Evolutionary conservation across 179 eudicot genomes (phyloP), one percentile per base, ranked within the genome.

Genomic region (Silene noctiflora): DNA sequence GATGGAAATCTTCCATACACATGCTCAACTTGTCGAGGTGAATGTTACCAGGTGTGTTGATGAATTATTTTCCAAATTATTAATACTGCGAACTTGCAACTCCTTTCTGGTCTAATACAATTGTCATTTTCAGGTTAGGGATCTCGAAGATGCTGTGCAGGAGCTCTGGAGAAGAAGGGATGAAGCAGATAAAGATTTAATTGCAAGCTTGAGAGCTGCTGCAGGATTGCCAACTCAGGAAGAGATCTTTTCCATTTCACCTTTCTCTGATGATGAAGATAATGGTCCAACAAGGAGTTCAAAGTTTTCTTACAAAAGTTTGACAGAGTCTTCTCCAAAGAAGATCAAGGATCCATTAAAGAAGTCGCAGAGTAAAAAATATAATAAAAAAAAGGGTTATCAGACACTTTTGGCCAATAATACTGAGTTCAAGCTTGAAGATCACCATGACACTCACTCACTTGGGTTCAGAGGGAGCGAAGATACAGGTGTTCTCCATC

Each of bases 11-110:
- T 95, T 74, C 96, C 93, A 61, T 94, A 94, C 78, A 86, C 84
- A 69, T 95, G 99, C 74, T 91, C 98, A 22, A 88, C 97, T 46
- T 95, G 99, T 80, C 93, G 99, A 61, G 99, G 99, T 77, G 96
- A 95, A 81, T 89, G 96, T 86, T 85, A 85, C 80, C 95, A 91
- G 97, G 99, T 93, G 64, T 48, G 73, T 74, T 51, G 46, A 67
- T 60, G 58, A 10, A 22, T 29, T 4, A 48, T 16, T 31, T 14
- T 46, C 33, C 9, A 11, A 9, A 42, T 44, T 19, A 3, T 69
- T 44, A 69, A 42, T 44, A 25, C 14, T 69, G 24, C 17, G 44
- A 22, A 24, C 42, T 22, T 69, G 24, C 27, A 69, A 22, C 31
- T 44, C 3, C 53, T 39, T 74, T 10, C 29, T 11, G 33, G 73